Conservation (phyloP, 345 rosid genomes). For the Eucalyptus leucophloia region DNA sequence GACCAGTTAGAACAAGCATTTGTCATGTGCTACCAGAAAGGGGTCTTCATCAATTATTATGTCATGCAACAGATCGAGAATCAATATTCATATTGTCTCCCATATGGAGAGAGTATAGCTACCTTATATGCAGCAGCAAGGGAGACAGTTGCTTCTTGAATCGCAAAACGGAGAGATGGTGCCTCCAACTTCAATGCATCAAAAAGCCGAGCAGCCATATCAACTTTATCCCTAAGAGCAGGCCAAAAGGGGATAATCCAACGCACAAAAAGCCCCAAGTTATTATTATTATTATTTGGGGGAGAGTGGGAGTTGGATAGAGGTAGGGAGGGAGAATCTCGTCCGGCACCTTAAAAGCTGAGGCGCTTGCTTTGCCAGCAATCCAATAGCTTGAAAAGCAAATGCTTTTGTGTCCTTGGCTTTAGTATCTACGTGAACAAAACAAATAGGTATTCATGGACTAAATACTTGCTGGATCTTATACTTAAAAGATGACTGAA, state of each 20-base stretch:
- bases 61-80: neutral
- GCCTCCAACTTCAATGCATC: conserved; percentile 69
- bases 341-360: conserved; percentile 61
- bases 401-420: conserved; percentile 58
- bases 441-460: neutral
- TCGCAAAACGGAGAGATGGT: conserved; percentile 48
- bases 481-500: neutral
- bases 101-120: neutral
- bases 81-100: neutral
- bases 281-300: neutral
- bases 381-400: conserved; percentile 82
- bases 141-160: conserved; percentile 76
- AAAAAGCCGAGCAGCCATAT: conserved; percentile 69
- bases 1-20: neutral
- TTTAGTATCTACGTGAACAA: conserved; percentile 35
- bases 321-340: too few relatives aligned
- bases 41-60: neutral
- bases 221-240: conserved; percentile 64
- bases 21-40: neutral
- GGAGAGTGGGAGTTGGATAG: too few relatives aligned
- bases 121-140: conserved; percentile 88
- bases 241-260: neutral
- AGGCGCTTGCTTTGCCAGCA: conserved; percentile 77
- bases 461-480: neutral
- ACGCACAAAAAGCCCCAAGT: accelerated